A percentile compares a stretch with the other conserved stretches of the same genome.
Evolutionary conservation across 768 basidiomycete genomes (phyloP).

Genomic region (Xerocomellus chrysenteron): DNA sequence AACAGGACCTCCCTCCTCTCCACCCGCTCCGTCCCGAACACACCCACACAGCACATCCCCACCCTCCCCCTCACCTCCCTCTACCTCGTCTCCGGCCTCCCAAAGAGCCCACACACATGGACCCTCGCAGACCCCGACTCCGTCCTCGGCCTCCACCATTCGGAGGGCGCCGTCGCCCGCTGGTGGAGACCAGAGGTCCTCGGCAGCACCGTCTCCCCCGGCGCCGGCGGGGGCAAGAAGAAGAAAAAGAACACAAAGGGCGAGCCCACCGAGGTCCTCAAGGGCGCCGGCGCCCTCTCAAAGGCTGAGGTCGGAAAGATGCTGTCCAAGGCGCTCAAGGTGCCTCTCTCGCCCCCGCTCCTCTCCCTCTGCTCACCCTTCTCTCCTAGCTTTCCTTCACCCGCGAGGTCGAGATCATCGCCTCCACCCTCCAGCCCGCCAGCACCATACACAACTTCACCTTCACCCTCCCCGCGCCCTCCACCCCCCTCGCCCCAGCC

Average conservation of each 20-base stretch:
- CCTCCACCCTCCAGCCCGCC: conserved; percentile 91
- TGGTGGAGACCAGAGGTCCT: conserved; percentile 94
- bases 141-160: conserved; percentile 76
- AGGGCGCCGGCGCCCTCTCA: conserved; percentile 76
- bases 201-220: conserved; percentile 82
- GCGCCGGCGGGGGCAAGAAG: conserved; percentile 77
- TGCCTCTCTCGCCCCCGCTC: conserved; percentile 27
- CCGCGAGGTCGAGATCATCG: conserved; percentile 91
- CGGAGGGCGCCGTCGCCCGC: conserved; percentile 79
- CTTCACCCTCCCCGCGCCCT: conserved; percentile 78
- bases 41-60: conserved; percentile 61
- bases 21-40: conserved; percentile 45
- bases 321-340: conserved; percentile 89
- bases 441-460: conserved; percentile 92
- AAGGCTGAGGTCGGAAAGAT: conserved; percentile 90
- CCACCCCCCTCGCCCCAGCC: conserved; percentile 72
- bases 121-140: conserved; percentile 84
- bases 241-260: conserved; percentile 61
- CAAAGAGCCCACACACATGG: conserved; percentile 89
- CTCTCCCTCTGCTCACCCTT: background rate
- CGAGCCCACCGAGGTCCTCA: conserved; percentile 55
- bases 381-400: conserved; percentile 75
- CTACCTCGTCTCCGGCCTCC: conserved; percentile 85
- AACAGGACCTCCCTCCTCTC: conserved; percentile 77
- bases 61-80: conserved; percentile 78